Conservation (phyloP, 176 grass and related monocot genomes). For the Rhipidocladum racemiflorum region DNA sequence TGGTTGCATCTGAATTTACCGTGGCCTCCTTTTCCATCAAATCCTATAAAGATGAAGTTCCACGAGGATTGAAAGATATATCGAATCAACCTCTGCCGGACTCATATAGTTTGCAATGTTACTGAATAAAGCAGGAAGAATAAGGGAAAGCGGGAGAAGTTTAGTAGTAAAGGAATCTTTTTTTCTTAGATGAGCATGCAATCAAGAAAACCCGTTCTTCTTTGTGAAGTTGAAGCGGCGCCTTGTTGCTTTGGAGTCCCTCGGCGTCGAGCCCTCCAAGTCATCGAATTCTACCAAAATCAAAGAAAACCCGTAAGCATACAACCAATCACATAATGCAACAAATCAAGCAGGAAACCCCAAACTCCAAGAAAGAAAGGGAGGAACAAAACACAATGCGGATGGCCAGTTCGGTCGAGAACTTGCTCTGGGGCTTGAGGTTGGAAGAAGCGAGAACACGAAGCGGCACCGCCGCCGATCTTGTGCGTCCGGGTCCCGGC, state of each 20-base stretch:
- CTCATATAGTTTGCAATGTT: conserved; percentile 79
- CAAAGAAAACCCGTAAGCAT: conserved; percentile 5
- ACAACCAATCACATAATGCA: conserved; percentile 1
- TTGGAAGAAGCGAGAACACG: conserved; percentile 96
- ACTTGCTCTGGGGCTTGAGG: conserved; percentile 78
- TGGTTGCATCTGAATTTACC: conserved; percentile 41
- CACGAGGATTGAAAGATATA: conserved; percentile 83
- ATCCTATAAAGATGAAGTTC: conserved; percentile 97
- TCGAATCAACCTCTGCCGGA: conserved; percentile 70
- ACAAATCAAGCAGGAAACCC: not conserved
- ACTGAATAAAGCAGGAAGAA: conserved; percentile 41
- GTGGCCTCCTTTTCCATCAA: conserved; percentile 92
- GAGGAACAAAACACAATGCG: conserved; percentile 49
- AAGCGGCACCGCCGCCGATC: conserved; percentile 23
- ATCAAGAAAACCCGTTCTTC: conserved; percentile 58
- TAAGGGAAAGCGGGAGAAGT: not conserved
- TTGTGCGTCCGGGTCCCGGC: conserved; percentile 58
- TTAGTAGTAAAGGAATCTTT: not conserved
- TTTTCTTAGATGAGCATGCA: conserved; percentile 8
- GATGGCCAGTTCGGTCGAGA: conserved; percentile 86
- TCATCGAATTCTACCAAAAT: conserved; percentile 74
- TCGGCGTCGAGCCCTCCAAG: conserved; percentile 59
- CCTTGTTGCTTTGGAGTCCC: conserved; percentile 47
- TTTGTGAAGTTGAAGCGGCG: conserved; percentile 77
- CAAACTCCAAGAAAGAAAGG: not conserved